Base-by-base conservation (phyloP, 768 basidiomycete genomes). In the Psilocybe tampanensis region DNA sequence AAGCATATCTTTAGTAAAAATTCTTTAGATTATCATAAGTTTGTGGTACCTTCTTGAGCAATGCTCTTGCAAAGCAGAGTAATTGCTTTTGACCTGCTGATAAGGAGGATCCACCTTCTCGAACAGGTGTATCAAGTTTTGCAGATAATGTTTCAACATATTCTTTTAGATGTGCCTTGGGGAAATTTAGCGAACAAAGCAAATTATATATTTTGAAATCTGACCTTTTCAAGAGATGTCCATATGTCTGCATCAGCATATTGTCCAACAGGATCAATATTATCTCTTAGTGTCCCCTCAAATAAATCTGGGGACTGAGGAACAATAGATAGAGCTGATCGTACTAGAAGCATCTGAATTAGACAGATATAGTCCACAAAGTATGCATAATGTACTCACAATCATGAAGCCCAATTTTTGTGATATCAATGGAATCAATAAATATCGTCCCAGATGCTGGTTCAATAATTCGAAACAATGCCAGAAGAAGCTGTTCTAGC, bases 51-150 rank as follows among this genome's bases (percentile, higher is more conserved):
- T 92, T 90, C 53, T 89, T 80, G 55, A 96, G 72, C 39, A 95
- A 69, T 0, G 94, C 94, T 50, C 94, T 74, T 1, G 95, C 90
- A 66, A 97, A 94, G 69, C 94, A 97, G 11, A 98, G 68, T 4
- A 98, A 72, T 67, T 97, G 95, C 36, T 90, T 73, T 69, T 97
- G 95, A 5, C 95, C 95, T 23, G 89, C 76, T 8, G 89, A 91
- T 47, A 97, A 75, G 8, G 94, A 94, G 21, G 84, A 82, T 0
- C 93, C 94, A 8, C 86, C 90, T 72, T 94, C 92, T 55, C 83
- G 74, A 18, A 94, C 86, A 2, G 79, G 74, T 1, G 90, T 84
- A 68, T 94, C 92, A 7, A 94, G 76, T 18, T 84, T 83, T 55
- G 83, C 86, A 0, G 88, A 76, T 2, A 91, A 72, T 17, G 70